phyloP scores from a whole-genome alignment of 768 basidiomycete species.

The Rhodotorula diobovata region DNA sequence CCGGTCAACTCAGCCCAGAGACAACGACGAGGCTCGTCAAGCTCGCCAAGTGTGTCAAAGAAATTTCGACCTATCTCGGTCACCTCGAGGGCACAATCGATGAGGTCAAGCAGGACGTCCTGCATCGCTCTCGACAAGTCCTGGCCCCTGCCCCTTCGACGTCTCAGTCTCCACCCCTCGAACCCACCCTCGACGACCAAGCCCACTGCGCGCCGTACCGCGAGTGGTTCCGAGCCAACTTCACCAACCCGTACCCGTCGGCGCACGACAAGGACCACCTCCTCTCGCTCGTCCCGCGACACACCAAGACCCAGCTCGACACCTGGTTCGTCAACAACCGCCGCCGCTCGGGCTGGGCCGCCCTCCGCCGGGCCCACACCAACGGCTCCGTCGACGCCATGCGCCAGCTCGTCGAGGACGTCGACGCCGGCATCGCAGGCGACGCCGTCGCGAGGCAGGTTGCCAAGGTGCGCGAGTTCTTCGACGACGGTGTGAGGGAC shows the following conservation, averaged over 20 bases:
- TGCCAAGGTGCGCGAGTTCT: conserved; percentile 6
- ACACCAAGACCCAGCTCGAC: conserved; percentile 20
- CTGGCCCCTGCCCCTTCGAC: too few species aligned
- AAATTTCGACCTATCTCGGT: not conserved
- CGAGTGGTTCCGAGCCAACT: conserved; percentile 20
- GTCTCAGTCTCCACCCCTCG: not conserved
- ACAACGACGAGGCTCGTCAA: too few species aligned
- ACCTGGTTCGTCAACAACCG: conserved; percentile 35
- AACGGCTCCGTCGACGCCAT: not conserved
- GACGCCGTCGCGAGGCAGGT: not conserved
- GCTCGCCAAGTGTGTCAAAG: too few species aligned
- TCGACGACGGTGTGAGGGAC: conserved; percentile 7
- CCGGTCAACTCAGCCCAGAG: too few species aligned
- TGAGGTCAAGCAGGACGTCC: not conserved
- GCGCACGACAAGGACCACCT: conserved; percentile 1
- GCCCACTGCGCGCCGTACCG: conserved; percentile 22
- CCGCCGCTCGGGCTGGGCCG: conserved; percentile 27
- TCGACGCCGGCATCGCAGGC: not conserved
- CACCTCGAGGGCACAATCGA: not conserved
- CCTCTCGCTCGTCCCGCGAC: conserved; percentile 3
- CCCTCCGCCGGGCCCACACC: conserved; percentile 7
- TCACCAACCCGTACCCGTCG: conserved; percentile 24
- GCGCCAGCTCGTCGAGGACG: not conserved
- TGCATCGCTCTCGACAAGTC: not conserved
- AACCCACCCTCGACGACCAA: not conserved